Conservation (phyloP, 805 yeast genomes). For the Ogataea minuta region DNA sequence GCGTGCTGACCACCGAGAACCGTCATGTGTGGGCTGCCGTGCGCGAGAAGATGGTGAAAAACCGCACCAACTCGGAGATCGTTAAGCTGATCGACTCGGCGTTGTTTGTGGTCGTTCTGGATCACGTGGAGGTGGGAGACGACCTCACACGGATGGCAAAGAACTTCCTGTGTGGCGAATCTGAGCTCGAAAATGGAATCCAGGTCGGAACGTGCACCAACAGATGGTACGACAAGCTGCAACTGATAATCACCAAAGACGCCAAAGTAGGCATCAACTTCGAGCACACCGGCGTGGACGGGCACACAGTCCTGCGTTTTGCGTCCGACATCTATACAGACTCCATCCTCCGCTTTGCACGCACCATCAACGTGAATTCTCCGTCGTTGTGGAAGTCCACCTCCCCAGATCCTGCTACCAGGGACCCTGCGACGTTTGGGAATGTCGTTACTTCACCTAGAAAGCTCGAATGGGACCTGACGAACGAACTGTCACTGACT, state of each 20-base stretch:
- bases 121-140: conserved; percentile 64
- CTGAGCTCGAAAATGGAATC: conserved; percentile 74
- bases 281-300: conserved; percentile 94
- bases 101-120: conserved; percentile 78
- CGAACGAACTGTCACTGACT: conserved; percentile 73
- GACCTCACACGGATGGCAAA: conserved; percentile 66
- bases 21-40: conserved; percentile 83
- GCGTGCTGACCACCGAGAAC: conserved; percentile 87
- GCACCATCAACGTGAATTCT: conserved; percentile 69
- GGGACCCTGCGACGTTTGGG: conserved; percentile 42
- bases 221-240: conserved; percentile 89
- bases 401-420: conserved; percentile 46
- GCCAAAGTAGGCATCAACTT: conserved; percentile 93
- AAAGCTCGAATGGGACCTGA: conserved; percentile 84
- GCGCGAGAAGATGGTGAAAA: conserved; percentile 49
- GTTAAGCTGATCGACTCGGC: conserved; percentile 77
- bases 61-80: conserved; percentile 62
- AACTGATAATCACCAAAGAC: conserved; percentile 80
- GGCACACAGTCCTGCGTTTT: conserved; percentile 86
- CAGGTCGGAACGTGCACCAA: conserved; percentile 94
- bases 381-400: conserved; percentile 66
- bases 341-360: conserved; percentile 83
- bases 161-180: conserved; percentile 86
- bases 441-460: conserved; percentile 70
- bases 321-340: conserved; percentile 91